A percentile compares a stretch with the other conserved stretches of the same genome.
phyloP scores from a whole-genome alignment of 768 basidiomycete genomes.

The Trametes maxima region DNA sequence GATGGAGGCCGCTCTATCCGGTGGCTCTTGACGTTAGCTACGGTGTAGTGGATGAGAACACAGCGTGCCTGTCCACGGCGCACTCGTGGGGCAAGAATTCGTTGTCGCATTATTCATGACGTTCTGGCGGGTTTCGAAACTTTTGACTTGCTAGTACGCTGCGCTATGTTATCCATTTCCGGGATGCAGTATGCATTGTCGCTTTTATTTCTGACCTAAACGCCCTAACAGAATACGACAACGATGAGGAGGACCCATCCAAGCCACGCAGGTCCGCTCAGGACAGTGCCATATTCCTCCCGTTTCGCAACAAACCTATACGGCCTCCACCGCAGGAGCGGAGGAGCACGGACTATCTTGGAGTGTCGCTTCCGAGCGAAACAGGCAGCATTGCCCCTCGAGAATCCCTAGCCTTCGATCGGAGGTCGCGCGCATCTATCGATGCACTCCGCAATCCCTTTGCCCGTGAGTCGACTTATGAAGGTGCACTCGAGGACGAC shows the following conservation, averaged over 20 bases:
- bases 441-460: constrained; percentile 77
- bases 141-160: no score
- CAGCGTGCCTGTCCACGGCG: no score
- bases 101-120: no score
- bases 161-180: no score
- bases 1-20: no score
- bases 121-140: no score
- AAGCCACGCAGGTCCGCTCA: constrained; percentile 66
- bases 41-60: no score
- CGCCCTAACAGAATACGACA: constrained; percentile 83
- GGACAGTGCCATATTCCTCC: constrained; percentile 86
- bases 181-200: neutral
- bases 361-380: constrained; percentile 68
- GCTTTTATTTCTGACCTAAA: constrained; percentile 5
- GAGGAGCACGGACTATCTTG: constrained; percentile 65
- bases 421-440: constrained; percentile 54
- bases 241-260: constrained; percentile 71
- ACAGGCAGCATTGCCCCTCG: constrained; percentile 46
- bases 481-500: constrained; percentile 52
- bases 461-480: constrained; percentile 59
- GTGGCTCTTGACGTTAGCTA: no score
- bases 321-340: constrained; percentile 46
- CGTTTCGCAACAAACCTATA: constrained; percentile 58
- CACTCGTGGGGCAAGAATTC: no score
- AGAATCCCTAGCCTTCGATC: constrained; percentile 23